Percentiles rank a stretch among this genome's conserved stretches.
phyloP scores from a whole-genome alignment of 140 eudicot species.

The Cichorium intybus region DNA sequence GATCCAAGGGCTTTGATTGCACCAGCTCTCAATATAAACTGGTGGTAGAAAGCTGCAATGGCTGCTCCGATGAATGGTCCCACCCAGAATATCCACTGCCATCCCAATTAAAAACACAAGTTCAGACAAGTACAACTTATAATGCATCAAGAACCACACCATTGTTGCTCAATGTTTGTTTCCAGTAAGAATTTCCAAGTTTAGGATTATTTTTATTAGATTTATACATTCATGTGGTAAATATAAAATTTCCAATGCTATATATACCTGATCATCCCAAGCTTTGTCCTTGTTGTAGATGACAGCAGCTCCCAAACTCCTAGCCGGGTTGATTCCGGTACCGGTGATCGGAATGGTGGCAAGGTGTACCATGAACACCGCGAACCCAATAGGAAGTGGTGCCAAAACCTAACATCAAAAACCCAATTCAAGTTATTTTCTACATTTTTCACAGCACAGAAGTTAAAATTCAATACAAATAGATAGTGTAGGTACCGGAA shows the following conservation, averaged over 20 bases:
- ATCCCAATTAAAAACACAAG: background rate
- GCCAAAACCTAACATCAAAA: slow-evolving; percentile 38
- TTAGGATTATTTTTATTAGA: too few species aligned
- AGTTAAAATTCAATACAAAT: background rate
- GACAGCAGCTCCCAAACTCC: slow-evolving; percentile 61
- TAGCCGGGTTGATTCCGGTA: slow-evolving; percentile 58
- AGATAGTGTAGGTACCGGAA: slow-evolving; percentile 50
- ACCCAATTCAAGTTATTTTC: background rate
- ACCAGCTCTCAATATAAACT: slow-evolving; percentile 52
- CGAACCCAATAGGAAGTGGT: slow-evolving; percentile 57
- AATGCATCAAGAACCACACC: slow-evolving; percentile 3
- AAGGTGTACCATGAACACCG: slow-evolving; percentile 58
- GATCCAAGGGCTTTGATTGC: slow-evolving; percentile 51
- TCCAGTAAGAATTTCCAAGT: too few species aligned
- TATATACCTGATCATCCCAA: slow-evolving; percentile 55
- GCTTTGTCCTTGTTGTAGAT: slow-evolving; percentile 46
- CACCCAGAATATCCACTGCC: slow-evolving; percentile 62
- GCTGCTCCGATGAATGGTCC: slow-evolving; percentile 60
- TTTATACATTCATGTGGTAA: too few species aligned
- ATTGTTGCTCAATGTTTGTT: background rate
- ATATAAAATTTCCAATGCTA: too few species aligned
- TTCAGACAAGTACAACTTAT: slow-evolving; percentile 9
- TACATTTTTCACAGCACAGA: background rate
- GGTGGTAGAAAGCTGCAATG: slow-evolving; percentile 55
- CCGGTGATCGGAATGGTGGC: slow-evolving; percentile 63